These are phyloP conservation scores for Betula pendula DNA, from an alignment of 306 rosid species.

Conservation along the genomic window DNA sequence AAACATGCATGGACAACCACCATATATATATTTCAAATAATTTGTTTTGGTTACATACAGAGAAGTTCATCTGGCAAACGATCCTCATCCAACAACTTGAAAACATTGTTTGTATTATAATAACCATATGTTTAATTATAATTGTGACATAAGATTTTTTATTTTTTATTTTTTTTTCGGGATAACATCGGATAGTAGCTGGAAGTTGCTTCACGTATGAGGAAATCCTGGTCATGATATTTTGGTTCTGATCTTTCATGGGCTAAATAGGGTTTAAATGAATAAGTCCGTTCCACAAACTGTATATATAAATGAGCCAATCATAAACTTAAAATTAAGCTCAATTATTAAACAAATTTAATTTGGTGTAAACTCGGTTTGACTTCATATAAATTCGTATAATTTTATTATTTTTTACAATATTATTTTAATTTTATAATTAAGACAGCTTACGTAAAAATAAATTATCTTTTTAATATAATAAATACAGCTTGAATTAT, in stretches of 20 bases:
- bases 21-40: conserved; percentile 10
- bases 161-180: neutral
- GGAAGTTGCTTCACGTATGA: neutral
- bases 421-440: too few species aligned
- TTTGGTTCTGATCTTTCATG: neutral
- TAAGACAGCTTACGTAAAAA: too few species aligned
- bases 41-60: conserved; percentile 48
- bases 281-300: too few species aligned
- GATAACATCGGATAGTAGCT: conserved; percentile 28
- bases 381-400: too few species aligned
- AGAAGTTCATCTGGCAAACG: conserved; percentile 58
- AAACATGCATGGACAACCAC: neutral
- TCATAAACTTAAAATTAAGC: too few species aligned
- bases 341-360: too few species aligned
- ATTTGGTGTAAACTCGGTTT: too few species aligned
- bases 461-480: too few species aligned
- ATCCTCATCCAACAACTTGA: conserved; percentile 47
- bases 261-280: too few species aligned
- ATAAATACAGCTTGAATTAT: too few species aligned
- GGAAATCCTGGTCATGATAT: neutral
- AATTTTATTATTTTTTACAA: too few species aligned
- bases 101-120: conserved; percentile 32
- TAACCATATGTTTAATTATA: conserved; percentile 22
- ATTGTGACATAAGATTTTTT: neutral
- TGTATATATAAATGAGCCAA: too few species aligned